Conservation (phyloP, 2,329 filamentous ascomycete species). For the Fusarium fujikuroi region DNA sequence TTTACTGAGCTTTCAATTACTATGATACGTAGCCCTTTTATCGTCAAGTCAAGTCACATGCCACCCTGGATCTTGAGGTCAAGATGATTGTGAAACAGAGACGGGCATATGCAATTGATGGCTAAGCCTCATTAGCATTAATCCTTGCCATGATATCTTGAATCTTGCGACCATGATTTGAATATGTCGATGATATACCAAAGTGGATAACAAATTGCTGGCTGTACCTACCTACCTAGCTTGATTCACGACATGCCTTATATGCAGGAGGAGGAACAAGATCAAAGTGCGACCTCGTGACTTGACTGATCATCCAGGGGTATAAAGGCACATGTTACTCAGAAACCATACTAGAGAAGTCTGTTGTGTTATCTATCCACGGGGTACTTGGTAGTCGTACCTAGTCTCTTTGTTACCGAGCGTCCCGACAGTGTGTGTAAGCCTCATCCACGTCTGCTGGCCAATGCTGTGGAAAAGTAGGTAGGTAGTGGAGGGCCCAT, state of each 20-base stretch:
- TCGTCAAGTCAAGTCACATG: constrained; percentile 2
- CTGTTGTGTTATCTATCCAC: neutral
- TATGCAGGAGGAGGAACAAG: neutral
- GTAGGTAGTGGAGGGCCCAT: neutral
- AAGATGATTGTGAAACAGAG: neutral
- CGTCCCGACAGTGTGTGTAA: constrained; percentile 23
- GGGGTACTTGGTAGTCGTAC: neutral
- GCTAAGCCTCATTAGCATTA: neutral
- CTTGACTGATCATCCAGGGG: neutral
- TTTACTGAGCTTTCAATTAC: neutral
- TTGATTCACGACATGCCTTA: neutral
- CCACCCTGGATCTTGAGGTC: neutral
- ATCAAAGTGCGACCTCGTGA: neutral
- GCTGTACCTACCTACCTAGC: neutral
- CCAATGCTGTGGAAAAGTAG: neutral
- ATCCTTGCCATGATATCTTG: neutral
- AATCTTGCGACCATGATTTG: neutral
- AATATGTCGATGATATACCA: neutral
- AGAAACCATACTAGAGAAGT: neutral
- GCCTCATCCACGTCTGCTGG: constrained; percentile 12
- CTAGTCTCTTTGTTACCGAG: constrained; percentile 6
- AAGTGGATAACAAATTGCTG: neutral
- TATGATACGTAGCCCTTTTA: neutral
- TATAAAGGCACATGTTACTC: neutral
- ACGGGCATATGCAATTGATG: neutral